Percentiles rank a stretch among this genome's conserved stretches.
Evolutionary conservation across 2,329 filamentous ascomycete species (phyloP).

Genomic region (Colletotrichum sublineola): DNA sequence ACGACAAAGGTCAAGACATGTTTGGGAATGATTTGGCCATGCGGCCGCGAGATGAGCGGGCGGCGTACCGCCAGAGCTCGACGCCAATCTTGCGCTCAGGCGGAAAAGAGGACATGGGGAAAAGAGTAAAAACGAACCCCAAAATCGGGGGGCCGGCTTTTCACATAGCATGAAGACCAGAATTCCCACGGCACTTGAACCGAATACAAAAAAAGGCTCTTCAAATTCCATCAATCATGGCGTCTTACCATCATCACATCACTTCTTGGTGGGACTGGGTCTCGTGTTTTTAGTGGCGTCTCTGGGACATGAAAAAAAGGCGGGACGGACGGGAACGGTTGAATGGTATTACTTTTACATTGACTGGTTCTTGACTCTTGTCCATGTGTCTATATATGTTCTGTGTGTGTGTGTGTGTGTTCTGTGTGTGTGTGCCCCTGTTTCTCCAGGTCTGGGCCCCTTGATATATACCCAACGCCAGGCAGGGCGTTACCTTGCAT

Average conservation of each 20-base stretch:
- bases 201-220: conserved; percentile 44
- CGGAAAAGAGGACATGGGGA: conserved; percentile 39
- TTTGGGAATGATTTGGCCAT: conserved; percentile 38
- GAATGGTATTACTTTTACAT: conserved; percentile 37
- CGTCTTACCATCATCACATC: not conserved
- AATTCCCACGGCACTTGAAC: conserved; percentile 41
- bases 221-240: conserved; percentile 37
- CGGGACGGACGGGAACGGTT: conserved; percentile 20
- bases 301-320: conserved; percentile 12
- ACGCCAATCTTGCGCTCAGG: conserved; percentile 37
- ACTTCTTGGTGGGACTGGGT: not conserved
- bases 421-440: not conserved
- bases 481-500: not conserved
- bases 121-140: not conserved
- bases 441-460: not conserved
- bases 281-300: conserved; percentile 27
- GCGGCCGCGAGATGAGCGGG: conserved; percentile 29
- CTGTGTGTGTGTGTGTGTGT: not conserved
- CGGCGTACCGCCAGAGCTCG: conserved; percentile 33
- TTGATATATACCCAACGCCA: not conserved
- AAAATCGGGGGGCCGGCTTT: conserved; percentile 27
- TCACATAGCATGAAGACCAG: conserved; percentile 44
- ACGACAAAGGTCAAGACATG: not conserved
- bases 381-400: not conserved
- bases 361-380: not conserved